A percentile compares a stretch with the other conserved stretches of the same genome.
These are phyloP conservation scores for Canavalia gladiata DNA, from an alignment of 306 rosid species.

Conservation along the genomic window DNA sequence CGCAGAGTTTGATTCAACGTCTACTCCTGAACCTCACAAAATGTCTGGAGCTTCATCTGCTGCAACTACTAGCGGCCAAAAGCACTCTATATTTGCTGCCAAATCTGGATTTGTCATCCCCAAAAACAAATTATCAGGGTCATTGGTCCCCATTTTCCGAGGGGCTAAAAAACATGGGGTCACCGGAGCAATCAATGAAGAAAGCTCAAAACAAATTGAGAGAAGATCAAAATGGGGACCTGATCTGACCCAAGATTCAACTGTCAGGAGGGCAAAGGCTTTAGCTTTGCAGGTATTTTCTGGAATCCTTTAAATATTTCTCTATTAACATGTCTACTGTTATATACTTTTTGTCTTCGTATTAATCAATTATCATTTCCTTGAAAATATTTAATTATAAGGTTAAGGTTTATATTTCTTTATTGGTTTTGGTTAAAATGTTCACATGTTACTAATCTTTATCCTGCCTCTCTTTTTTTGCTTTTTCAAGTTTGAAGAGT, in stretches of 20 bases:
- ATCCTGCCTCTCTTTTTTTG: not conserved
- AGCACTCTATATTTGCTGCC: slow-evolving; percentile 77
- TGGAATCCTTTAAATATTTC: slow-evolving; percentile 38
- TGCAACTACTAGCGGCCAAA: slow-evolving; percentile 61
- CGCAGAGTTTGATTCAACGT: slow-evolving; percentile 56
- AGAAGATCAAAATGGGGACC: slow-evolving; percentile 91
- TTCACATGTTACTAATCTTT: not conserved
- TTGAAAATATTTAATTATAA: slow-evolving; percentile 26
- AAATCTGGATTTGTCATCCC: slow-evolving; percentile 97
- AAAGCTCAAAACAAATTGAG: slow-evolving; percentile 63
- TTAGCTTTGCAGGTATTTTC: slow-evolving; percentile 85
- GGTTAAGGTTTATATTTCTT: slow-evolving; percentile 17
- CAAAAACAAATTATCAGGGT: slow-evolving; percentile 89
- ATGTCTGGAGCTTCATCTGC: slow-evolving; percentile 72
- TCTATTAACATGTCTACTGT: slow-evolving; percentile 20
- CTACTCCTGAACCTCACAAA: slow-evolving; percentile 62
- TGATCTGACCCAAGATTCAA: slow-evolving; percentile 75
- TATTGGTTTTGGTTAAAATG: slow-evolving; percentile 36
- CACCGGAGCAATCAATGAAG: slow-evolving; percentile 61
- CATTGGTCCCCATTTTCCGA: slow-evolving; percentile 78
- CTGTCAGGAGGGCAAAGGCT: slow-evolving; percentile 76
- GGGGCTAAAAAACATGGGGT: slow-evolving; percentile 65
- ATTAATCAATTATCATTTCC: slow-evolving; percentile 32
- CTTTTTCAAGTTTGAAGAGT: not conserved
- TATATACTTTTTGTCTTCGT: not conserved